These are phyloP conservation scores for Microcos paniculata DNA, from an alignment of 345 rosid genomes.

Conservation along the genomic window DNA sequence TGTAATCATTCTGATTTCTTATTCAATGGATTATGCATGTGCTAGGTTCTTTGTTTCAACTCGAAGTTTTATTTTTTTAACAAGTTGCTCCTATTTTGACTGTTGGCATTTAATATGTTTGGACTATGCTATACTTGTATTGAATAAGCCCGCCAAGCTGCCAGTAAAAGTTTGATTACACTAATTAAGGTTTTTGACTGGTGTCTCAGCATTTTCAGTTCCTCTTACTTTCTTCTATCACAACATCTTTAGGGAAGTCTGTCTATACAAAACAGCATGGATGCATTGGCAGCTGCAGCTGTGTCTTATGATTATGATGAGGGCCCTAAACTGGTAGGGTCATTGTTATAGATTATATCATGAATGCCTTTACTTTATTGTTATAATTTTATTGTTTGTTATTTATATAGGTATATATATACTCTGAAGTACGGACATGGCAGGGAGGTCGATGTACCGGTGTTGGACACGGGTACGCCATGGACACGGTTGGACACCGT, in stretches of 20 bases:
- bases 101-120: slow-evolving; percentile 26
- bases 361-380: neutral
- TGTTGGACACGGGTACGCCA: too few relatives aligned
- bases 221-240: slow-evolving; percentile 1
- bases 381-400: neutral
- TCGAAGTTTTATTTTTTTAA: neutral
- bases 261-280: slow-evolving; percentile 94
- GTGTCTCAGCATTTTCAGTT: neutral
- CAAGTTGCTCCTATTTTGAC: slow-evolving; percentile 9
- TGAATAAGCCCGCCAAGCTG: slow-evolving; percentile 86
- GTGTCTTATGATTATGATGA: slow-evolving; percentile 74
- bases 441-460: too few relatives aligned
- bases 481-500: too few relatives aligned
- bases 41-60: slow-evolving; percentile 2
- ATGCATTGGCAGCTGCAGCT: slow-evolving; percentile 94
- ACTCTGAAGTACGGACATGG: too few relatives aligned
- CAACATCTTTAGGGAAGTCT: slow-evolving; percentile 56
- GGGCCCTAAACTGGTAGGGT: slow-evolving; percentile 81
- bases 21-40: slow-evolving; percentile 4
- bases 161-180: slow-evolving; percentile 71
- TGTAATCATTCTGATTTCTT: neutral
- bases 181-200: neutral
- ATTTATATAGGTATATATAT: neutral
- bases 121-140: slow-evolving; percentile 82
- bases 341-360: slow-evolving; percentile 3